Base-by-base conservation (phyloP, 2,329 filamentous ascomycete genomes). In the Cytospora piceae region DNA sequence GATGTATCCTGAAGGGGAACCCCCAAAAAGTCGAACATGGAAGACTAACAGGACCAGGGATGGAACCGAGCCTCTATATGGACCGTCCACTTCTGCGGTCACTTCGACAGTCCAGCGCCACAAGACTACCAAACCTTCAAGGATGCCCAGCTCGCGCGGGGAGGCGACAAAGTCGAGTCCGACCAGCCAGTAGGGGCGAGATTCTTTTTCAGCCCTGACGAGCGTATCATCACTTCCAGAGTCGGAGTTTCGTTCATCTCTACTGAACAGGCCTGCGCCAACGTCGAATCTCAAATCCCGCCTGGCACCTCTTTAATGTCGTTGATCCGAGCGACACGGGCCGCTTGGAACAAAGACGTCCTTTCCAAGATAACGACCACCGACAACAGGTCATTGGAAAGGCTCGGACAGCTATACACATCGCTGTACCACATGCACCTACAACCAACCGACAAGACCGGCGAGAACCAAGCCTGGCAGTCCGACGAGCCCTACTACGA, bases 241-340 rank as follows among this genome's bases (percentile, higher is more conserved):
- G 86, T 90, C 0, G 89, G 89, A 1, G 85, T 91, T 17, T 90
- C 87, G 0, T 90, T 88, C 76, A 84, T 90, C 20, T 90, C 87
- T 0, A 73, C 80, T 0, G 75, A 79, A 5, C 82, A 87, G 67
- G 88, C 88, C 4, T 90, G 88, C 72, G 62, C 73, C 17, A 87
- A 84, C 66, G 79, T 88, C 27, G 76, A 89, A 51, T 69, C 72
- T 2, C 85, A 90, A 70, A 86, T 90, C 15, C 80, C 83, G 0
- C 67, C 73, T 0, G 77, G 74, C 1, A 82, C 79, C 0, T 71
- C 73, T 73, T 77, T 0, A 74, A 89, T 2, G 81, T 82, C n/a
- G 70, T 77, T 14, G 76, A 77, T 15, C 46, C 80, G 78, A 34
- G 15, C 51, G 2, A 83, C 81, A 1, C 82, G 81, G 68, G 74